Base-by-base conservation (phyloP, 2,329 filamentous ascomycete species). In the Fusarium sp. region DNA sequence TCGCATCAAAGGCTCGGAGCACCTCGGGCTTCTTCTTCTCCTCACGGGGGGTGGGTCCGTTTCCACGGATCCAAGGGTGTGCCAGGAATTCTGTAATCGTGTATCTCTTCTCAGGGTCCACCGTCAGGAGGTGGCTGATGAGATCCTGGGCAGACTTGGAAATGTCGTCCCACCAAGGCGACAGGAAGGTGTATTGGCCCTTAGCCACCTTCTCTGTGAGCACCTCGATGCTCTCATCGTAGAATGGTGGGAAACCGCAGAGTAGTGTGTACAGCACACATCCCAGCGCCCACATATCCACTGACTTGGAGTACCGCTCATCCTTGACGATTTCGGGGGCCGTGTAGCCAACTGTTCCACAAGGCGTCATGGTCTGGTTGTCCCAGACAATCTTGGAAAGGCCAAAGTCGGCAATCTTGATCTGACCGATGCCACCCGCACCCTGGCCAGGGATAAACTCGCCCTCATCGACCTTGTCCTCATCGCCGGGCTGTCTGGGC, bases 151-250 rank as follows among this genome's bases (percentile, higher is more conserved):
- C 96, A 5, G 94, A 92, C 81, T 96, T 95, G 69, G 96, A 98
- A 70, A 99, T 98, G 67, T 98, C 95, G 76, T 99, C 96, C 96
- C 96, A 99, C 96, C 96, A 99, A 0, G 96, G 96, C 4, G 96
- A 98, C 49, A 99, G 85, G 86, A 99, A 99, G 0, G 96, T 98
- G 82, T 96, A 99, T 84, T 98, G 95, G 57, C 96, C 96, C 79
- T 94, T 92, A 33, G 96, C 96, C 20, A 99, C 96, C 87, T 99
- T 99, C 81, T 99, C 96, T 2, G 96, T 98, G 69, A 99, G 89
- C 1, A 97, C 93, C 80, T 98, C 95, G 75, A 99, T 98, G 79
- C 94, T 98, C 84, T 99, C 96, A 77, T 99, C 96, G 82, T 99
- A 98, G 84, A 99, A 99, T 4, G 96, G 96, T 11, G 96, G 96